Conservation (phyloP, 441 rosid species). For the Erodium trifolium region DNA sequence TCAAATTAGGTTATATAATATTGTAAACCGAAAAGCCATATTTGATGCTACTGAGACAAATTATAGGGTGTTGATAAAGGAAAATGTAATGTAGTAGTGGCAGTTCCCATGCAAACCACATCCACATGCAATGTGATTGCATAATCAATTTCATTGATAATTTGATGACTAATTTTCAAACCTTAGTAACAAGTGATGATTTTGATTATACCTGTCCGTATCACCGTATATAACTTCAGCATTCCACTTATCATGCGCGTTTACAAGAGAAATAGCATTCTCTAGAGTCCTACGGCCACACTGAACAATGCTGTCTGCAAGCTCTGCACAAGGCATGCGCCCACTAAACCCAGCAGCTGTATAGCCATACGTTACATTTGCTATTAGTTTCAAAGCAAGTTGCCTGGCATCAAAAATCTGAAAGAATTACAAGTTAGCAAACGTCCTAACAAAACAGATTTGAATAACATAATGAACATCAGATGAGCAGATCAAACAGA, state of each 20-base stretch:
- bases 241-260: constrained; percentile 66
- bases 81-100: background rate
- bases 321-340: constrained; percentile 99
- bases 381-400: constrained; percentile 96
- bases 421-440: constrained; percentile 23
- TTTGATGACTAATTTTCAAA: background rate
- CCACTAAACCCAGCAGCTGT: constrained; percentile 99
- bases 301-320: constrained; percentile 97
- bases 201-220: constrained; percentile 68
- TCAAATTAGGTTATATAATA: background rate
- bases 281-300: constrained; percentile 94
- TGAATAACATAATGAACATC: background rate
- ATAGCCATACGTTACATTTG: constrained; percentile 96
- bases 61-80: background rate
- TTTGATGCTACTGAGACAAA: background rate
- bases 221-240: constrained; percentile 90
- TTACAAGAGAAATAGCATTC: constrained; percentile 72
- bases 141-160: background rate
- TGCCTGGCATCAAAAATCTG: constrained; percentile 97
- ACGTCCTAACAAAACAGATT: constrained; percentile 5
- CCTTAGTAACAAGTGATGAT: constrained; percentile 8
- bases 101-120: constrained; percentile 4
- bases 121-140: background rate
- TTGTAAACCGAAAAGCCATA: background rate
- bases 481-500: background rate